These are phyloP conservation scores for bread wheat (Triticum aestivum) DNA, from an alignment of 176 grass and related monocot genomes.

Conservation along the genomic window DNA sequence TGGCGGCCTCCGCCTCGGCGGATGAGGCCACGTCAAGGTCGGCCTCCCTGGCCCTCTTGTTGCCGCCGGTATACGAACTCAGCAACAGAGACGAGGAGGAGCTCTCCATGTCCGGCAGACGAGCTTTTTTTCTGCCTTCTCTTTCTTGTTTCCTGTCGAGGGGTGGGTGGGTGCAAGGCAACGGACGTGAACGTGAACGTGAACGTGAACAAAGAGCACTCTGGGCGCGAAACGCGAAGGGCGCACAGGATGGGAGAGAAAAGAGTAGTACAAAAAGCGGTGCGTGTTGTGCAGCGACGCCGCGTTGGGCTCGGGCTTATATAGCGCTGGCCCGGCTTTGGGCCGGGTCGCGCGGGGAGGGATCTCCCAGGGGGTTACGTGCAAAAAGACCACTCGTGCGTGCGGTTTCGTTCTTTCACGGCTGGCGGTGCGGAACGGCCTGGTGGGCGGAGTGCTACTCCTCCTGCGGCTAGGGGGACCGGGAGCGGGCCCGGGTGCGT, in stretches of 20 bases:
- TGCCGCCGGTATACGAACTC: background rate
- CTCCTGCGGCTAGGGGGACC: background rate
- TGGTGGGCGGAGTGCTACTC: too few species aligned
- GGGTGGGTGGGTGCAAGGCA: background rate
- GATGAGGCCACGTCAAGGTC: background rate
- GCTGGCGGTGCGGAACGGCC: background rate
- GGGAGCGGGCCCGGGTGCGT: background rate
- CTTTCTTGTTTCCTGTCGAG: background rate
- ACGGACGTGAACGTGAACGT: background rate
- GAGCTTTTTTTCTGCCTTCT: background rate
- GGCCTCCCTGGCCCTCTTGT: conserved; percentile 46
- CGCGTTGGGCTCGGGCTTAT: conserved; percentile 36
- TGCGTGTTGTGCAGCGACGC: conserved; percentile 33
- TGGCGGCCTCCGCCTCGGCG: background rate
- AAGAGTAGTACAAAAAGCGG: conserved; percentile 29
- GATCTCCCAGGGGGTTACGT: background rate
- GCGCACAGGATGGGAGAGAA: background rate
- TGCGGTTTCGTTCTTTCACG: background rate
- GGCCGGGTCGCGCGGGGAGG: background rate
- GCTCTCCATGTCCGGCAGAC: conserved; percentile 11
- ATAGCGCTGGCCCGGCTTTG: background rate
- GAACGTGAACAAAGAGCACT: background rate
- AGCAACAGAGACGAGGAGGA: background rate
- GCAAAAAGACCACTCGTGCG: background rate
- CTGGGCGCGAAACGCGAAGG: background rate